Percentiles rank a stretch among this genome's conserved stretches.
Evolutionary conservation across 2,329 filamentous ascomycete species (phyloP).

Genomic region (Aspergillus novofumigatus): DNA sequence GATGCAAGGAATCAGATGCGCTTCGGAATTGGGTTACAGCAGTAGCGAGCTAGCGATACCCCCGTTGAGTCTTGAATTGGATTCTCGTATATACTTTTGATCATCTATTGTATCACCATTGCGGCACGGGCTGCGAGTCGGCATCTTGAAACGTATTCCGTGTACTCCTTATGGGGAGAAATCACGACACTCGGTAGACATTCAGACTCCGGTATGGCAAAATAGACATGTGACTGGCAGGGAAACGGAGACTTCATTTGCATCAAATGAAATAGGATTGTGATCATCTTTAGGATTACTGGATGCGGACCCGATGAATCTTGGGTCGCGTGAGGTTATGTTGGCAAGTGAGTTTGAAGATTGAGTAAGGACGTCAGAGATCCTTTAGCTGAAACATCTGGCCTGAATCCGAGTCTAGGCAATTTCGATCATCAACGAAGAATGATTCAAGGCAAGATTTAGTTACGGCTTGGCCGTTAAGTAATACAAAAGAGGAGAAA

Average conservation of each 20-base stretch:
- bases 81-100: constrained; percentile 12
- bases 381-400: background rate
- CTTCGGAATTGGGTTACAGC: background rate
- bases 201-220: background rate
- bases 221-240: background rate
- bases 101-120: background rate
- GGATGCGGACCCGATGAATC: constrained; percentile 2
- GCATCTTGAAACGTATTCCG: background rate
- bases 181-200: background rate
- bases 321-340: constrained; percentile 3
- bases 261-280: constrained; percentile 5
- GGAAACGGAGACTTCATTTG: background rate
- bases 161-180: background rate
- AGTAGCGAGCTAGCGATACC: constrained; percentile 6
- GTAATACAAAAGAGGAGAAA: background rate
- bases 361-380: background rate
- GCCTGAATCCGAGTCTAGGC: background rate
- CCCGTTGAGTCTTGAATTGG: background rate
- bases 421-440: background rate
- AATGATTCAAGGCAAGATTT: background rate
- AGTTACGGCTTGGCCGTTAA: background rate
- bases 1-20: background rate
- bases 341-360: constrained; percentile 1
- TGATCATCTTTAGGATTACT: constrained; percentile 16
- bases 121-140: background rate